A percentile compares a stretch with the other conserved stretches of the same genome.
phyloP scores from a whole-genome alignment of 202 grass and related monocot genomes.

The Tripidium arundinaceum region DNA sequence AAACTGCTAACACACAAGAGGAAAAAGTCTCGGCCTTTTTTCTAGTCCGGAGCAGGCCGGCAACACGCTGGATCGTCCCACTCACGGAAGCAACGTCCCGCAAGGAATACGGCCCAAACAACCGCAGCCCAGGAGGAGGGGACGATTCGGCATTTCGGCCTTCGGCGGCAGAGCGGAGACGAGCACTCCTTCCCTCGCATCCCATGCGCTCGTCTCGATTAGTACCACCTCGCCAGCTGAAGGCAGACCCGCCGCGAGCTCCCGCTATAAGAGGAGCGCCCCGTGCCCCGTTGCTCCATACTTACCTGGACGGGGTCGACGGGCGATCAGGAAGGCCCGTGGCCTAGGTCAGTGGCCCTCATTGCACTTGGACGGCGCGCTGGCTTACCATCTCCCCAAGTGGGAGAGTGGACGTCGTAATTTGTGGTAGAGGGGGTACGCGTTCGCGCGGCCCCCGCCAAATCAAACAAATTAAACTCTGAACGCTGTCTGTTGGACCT shows the following conservation, averaged over 20 bases:
- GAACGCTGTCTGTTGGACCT: too few species aligned
- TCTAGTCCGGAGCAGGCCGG: not conserved
- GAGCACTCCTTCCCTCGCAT: not conserved
- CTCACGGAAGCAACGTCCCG: too few species aligned
- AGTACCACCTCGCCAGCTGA: slow-evolving; percentile 10
- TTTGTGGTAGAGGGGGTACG: slow-evolving; percentile 79
- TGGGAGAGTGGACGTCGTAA: slow-evolving; percentile 71
- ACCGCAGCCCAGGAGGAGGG: not conserved
- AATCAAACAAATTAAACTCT: too few species aligned
- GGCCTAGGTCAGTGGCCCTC: slow-evolving; percentile 40
- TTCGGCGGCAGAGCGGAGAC: not conserved
- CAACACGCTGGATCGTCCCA: not conserved
- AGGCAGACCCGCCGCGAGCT: fast-evolving
- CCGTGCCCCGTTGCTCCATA: not conserved
- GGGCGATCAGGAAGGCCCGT: slow-evolving; percentile 35
- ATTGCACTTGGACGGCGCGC: slow-evolving; percentile 43
- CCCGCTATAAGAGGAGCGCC: fast-evolving
- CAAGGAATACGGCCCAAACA: not conserved
- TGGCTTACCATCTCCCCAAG: slow-evolving; percentile 59
- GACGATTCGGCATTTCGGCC: too few species aligned
- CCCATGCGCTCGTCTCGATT: not conserved
- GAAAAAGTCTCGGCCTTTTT: not conserved
- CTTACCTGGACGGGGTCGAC: slow-evolving; percentile 73
- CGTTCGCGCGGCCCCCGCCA: slow-evolving; percentile 42
- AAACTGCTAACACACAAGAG: not conserved